A percentile compares a stretch with the other conserved stretches of the same genome.
These are phyloP conservation scores for Pyricularia sp. DNA, from an alignment of 2,329 filamentous ascomycete species.

Conservation along the genomic window DNA sequence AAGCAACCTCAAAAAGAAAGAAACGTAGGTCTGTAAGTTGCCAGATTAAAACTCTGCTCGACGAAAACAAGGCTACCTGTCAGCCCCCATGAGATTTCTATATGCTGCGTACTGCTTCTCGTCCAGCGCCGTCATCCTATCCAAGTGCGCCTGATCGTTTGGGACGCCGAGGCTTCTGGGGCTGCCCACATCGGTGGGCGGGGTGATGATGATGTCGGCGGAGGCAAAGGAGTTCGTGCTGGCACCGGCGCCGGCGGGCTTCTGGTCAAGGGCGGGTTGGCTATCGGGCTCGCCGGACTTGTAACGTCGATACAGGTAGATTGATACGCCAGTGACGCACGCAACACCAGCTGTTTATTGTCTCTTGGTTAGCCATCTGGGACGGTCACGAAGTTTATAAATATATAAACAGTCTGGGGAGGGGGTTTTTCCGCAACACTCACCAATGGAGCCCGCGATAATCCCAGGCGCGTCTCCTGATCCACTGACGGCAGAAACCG, in stretches of 20 bases:
- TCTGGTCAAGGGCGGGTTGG: not conserved
- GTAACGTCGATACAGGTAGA: not conserved
- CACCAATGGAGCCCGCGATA: not conserved
- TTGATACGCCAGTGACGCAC: not conserved
- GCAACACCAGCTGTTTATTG: not conserved
- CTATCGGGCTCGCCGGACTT: not conserved
- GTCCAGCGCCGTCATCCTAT: not conserved
- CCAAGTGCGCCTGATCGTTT: not conserved
- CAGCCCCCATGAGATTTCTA: not conserved
- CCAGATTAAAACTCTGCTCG: not conserved
- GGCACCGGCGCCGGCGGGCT: not conserved
- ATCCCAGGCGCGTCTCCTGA: not conserved
- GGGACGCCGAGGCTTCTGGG: not conserved
- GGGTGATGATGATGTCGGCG: not conserved
- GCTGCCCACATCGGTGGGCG: too few relatives aligned
- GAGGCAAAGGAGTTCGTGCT: not conserved
- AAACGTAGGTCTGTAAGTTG: not conserved
- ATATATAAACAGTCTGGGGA: too few relatives aligned
- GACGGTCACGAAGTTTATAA: not conserved
- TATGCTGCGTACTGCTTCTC: not conserved
- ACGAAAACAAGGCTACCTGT: not conserved
- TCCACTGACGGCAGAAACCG: not conserved
- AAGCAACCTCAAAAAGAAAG: not conserved
- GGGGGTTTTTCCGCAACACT: not conserved
- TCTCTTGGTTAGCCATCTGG: not conserved